phyloP scores from a whole-genome alignment of 129 eudicot species.

The Mikania micrantha region DNA sequence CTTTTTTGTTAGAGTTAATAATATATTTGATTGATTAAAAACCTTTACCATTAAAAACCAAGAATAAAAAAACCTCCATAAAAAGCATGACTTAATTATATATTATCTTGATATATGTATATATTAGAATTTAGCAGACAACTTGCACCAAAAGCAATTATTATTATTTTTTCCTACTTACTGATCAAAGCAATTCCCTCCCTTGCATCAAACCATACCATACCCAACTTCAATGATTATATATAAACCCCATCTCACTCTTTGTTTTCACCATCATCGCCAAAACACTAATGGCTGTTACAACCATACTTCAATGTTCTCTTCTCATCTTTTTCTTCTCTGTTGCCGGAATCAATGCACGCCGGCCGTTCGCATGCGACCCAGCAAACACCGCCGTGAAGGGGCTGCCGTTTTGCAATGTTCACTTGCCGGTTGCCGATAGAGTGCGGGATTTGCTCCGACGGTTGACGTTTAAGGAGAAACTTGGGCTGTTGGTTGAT shows the following conservation, averaged over 20 bases:
- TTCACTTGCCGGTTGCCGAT: slow-evolving; percentile 21
- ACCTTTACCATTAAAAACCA: neutral
- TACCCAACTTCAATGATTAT: slow-evolving; percentile 14
- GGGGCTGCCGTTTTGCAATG: slow-evolving; percentile 47
- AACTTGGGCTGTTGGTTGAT: slow-evolving; percentile 46
- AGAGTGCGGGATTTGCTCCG: slow-evolving; percentile 56
- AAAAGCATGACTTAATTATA: slow-evolving; percentile 8
- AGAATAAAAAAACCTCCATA: neutral
- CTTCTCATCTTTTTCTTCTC: slow-evolving; percentile 5
- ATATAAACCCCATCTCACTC: slow-evolving; percentile 11
- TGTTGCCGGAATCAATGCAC: slow-evolving; percentile 17
- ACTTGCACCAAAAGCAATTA: slow-evolving; percentile 30
- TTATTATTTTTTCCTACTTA: neutral
- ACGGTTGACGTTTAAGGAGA: slow-evolving; percentile 59
- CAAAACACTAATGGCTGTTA: slow-evolving; percentile 6
- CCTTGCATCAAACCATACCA: slow-evolving; percentile 13
- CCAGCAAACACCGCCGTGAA: slow-evolving; percentile 30
- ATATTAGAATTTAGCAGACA: neutral
- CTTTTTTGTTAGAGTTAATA: too few relatives aligned
- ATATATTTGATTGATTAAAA: too few relatives aligned
- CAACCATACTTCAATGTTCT: slow-evolving; percentile 7
- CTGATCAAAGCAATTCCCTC: neutral
- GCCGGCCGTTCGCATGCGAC: slow-evolving; percentile 55
- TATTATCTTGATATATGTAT: slow-evolving; percentile 16
- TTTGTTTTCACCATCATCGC: neutral